phyloP scores from a whole-genome alignment of 1,284 basidiomycete species.

The Meripilus lineatus region DNA sequence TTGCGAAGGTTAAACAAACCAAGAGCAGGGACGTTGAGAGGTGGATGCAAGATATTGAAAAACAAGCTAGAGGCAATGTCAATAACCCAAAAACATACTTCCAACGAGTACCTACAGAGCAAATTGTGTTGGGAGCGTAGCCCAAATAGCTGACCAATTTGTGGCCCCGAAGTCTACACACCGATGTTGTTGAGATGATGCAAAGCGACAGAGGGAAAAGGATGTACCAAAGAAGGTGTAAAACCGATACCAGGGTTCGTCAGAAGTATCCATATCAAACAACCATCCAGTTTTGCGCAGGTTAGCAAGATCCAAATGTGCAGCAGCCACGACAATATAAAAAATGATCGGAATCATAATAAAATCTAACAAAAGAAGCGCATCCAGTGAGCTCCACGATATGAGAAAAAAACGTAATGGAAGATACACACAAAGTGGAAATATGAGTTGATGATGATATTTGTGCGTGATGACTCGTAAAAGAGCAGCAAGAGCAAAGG shows the following conservation, averaged over 20 bases:
- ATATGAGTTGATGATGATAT: constrained; percentile 87
- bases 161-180: constrained; percentile 57
- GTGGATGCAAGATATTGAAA: constrained; percentile 93
- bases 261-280: constrained; percentile 71
- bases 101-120: constrained; percentile 50
- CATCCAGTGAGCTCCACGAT: not conserved
- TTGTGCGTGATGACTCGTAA: constrained; percentile 79
- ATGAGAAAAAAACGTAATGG: constrained; percentile 1
- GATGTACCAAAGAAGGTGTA: constrained; percentile 71
- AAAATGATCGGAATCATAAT: constrained; percentile 80
- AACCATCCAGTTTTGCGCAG: constrained; percentile 79
- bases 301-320: constrained; percentile 54
- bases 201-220: constrained; percentile 2
- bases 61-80: constrained; percentile 49
- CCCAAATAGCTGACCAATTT: constrained; percentile 62
- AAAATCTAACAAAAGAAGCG: constrained; percentile 54
- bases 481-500: constrained; percentile 74
- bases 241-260: constrained; percentile 79
- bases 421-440: constrained; percentile 70
- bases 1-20: constrained; percentile 36
- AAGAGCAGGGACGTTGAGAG: constrained; percentile 89
- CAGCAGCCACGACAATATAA: constrained; percentile 72
- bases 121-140: constrained; percentile 78
- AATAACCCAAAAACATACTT: constrained; percentile 10
- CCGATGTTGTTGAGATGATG: constrained; percentile 1